Conservation (phyloP, 1,284 basidiomycete species). For the Lentinula novae-zelandiae region DNA sequence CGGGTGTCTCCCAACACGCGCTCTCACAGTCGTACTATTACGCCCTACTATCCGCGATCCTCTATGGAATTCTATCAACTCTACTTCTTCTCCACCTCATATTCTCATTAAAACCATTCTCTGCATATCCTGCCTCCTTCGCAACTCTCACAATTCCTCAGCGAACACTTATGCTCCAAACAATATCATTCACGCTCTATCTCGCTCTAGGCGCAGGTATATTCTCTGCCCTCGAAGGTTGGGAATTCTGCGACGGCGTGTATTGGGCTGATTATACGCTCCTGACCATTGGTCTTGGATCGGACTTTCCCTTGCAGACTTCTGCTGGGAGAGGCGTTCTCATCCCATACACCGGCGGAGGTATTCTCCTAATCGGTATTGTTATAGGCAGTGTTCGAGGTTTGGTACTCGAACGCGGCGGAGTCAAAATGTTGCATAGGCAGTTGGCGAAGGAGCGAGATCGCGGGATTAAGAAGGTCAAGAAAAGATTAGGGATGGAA, state of each 20-base stretch:
- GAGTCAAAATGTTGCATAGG: slow-evolving; percentile 27
- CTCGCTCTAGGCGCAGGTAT: slow-evolving; percentile 33
- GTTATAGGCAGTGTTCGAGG: slow-evolving; percentile 33
- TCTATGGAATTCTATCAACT: slow-evolving; percentile 30
- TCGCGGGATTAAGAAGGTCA: slow-evolving; percentile 17
- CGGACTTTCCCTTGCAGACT: slow-evolving; percentile 30
- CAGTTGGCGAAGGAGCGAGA: slow-evolving; percentile 28
- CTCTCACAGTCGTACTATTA: slow-evolving; percentile 36
- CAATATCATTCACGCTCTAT: slow-evolving; percentile 33
- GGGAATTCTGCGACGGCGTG: slow-evolving; percentile 32
- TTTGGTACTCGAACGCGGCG: slow-evolving; percentile 33
- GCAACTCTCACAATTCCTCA: slow-evolving; percentile 32
- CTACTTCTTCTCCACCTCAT: slow-evolving; percentile 30
- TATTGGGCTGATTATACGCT: slow-evolving; percentile 41
- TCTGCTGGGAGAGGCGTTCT: slow-evolving; percentile 26
- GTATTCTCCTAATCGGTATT: slow-evolving; percentile 32
- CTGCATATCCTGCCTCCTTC: slow-evolving; percentile 31
- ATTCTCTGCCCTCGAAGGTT: slow-evolving; percentile 29
- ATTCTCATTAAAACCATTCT: slow-evolving; percentile 22
- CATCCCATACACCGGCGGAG: slow-evolving; percentile 33
- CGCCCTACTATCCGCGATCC: slow-evolving; percentile 27
- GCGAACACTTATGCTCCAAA: slow-evolving; percentile 38
- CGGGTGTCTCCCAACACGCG: slow-evolving; percentile 12
- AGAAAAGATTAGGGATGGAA: slow-evolving; percentile 11
- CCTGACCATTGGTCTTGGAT: slow-evolving; percentile 35